phyloP scores from a whole-genome alignment of 345 rosid species.

The Moringa oleifera region DNA sequence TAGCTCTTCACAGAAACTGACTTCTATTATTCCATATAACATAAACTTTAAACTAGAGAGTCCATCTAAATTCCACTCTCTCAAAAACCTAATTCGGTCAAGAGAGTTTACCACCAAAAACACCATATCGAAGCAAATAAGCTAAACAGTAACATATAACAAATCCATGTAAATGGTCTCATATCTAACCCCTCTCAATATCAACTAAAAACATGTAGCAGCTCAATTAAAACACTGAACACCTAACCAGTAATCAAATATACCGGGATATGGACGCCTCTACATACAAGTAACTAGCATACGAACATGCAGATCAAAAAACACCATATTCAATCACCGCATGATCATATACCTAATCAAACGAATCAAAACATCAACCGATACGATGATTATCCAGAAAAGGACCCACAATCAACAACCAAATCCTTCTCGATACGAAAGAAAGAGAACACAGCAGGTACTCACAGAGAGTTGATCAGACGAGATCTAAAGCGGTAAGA shows the following conservation, averaged over 20 bases:
- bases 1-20: background rate
- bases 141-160: background rate
- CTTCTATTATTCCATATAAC: background rate
- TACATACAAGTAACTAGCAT: background rate
- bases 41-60: background rate
- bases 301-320: background rate
- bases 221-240: background rate
- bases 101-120: background rate
- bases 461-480: constrained; percentile 15
- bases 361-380: background rate
- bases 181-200: background rate
- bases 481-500: constrained; percentile 22
- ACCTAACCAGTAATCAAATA: background rate
- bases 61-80: background rate
- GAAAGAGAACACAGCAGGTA: background rate
- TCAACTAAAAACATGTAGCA: background rate
- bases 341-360: background rate
- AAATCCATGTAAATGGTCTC: background rate
- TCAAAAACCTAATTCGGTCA: too few relatives aligned
- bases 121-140: background rate
- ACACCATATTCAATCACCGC: background rate
- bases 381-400: background rate
- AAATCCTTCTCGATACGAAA: background rate
- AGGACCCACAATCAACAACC: constrained; percentile 1
- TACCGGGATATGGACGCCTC: background rate